Evolutionary conservation across 345 rosid genomes (phyloP), one percentile per base, ranked within the genome.

Genomic region (Angophora floribunda): DNA sequence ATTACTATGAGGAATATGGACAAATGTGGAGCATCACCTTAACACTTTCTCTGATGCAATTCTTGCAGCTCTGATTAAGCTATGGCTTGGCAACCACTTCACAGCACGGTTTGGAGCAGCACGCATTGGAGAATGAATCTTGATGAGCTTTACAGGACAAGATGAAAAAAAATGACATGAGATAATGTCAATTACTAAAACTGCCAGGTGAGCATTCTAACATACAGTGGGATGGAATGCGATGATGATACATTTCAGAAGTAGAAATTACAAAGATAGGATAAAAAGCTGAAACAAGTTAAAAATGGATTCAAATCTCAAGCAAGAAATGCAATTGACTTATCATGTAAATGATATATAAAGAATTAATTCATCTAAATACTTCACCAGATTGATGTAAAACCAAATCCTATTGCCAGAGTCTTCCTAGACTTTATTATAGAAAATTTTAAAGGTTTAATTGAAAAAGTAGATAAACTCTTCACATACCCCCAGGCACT

Each of bases 41-140:
- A 97, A 88, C 90, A 96, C 91, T 92, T 98, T 97, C 93, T 95
- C 98, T 47, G 99, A 95, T 87, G 96, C 99, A 86, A 91, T 85
- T 93, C 96, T 95, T 53, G 99, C 99, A 53, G 97, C 95, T 89
- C 87, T 92, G 44, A 97, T 96, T 85, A 95, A 90, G 55, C 88
- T 89, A 85, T 86, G 90, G 90, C 93, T 96, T 45, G 99, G 98
- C 78, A 96, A 90, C 95, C 94, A 96, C 93, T 94, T 92, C 91
- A 98, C 95, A 5, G 92, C 90, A 63, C 96, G 95, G 91, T 93
- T 90, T 26, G 93, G 96, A 92, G 95, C 95, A 92, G 96, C 92
- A 88, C 99, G 93, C 98, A 97, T 93, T 49, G 99, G 99, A 87
- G 99, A 98, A 93, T 97, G 99, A 85, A 97, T 98, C 93, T 95